Evolutionary conservation across 441 rosid genomes (phyloP).

Genomic region (Arabidopsis hybrid): DNA sequence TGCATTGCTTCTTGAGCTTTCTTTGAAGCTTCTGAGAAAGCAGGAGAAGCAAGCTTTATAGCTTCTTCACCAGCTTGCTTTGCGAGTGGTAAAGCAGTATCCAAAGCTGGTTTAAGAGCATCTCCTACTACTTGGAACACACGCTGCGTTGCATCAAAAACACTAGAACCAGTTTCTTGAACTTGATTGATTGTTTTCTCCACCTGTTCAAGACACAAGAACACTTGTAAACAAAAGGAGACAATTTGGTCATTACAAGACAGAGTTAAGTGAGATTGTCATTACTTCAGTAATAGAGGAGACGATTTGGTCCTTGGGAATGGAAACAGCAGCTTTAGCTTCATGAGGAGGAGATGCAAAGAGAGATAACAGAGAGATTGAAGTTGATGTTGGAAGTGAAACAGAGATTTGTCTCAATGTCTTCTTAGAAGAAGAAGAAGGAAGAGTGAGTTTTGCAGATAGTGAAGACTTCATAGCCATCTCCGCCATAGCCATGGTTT

Average conservation of each 20-base stretch:
- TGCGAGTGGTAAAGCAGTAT: conserved; percentile 67
- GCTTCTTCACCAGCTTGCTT: conserved; percentile 85
- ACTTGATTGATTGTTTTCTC: conserved; percentile 86
- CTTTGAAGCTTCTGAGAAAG: conserved; percentile 79
- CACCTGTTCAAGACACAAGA: conserved; percentile 50
- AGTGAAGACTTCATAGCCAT: conserved; percentile 70
- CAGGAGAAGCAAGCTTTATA: conserved; percentile 80
- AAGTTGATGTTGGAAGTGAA: conserved; percentile 67
- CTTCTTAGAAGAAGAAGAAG: conserved; percentile 49
- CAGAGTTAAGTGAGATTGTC: not conserved
- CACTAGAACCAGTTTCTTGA: conserved; percentile 65
- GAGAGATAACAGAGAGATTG: conserved; percentile 70
- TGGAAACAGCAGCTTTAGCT: conserved; percentile 66
- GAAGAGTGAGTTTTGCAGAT: conserved; percentile 53
- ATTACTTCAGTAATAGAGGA: conserved; percentile 80
- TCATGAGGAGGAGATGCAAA: conserved; percentile 60
- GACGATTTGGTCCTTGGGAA: conserved; percentile 84
- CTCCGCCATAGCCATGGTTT: conserved; percentile 52
- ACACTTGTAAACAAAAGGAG: not conserved
- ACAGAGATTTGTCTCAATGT: conserved; percentile 56
- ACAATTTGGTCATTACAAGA: not conserved
- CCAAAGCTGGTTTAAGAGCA: conserved; percentile 78
- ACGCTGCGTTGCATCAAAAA: conserved; percentile 65
- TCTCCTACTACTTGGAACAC: conserved; percentile 65
- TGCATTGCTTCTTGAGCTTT: conserved; percentile 91